Conservation (phyloP, 768 basidiomycete genomes). For the Cyathus striatus region DNA sequence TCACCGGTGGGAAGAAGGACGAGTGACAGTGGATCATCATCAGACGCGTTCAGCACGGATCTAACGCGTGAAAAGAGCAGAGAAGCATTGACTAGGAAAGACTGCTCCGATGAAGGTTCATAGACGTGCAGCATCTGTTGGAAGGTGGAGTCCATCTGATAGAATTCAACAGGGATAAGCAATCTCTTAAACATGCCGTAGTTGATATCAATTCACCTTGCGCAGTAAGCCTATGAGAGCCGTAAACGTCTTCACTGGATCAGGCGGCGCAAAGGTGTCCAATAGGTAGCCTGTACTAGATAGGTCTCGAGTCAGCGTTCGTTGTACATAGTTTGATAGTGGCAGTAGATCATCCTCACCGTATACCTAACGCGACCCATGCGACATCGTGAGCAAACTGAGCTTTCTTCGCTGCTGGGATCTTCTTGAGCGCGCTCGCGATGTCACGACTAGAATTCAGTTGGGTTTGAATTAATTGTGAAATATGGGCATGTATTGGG, state of each 20-base stretch:
- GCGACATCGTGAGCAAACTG: conserved; percentile 34
- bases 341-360: conserved; percentile 22
- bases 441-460: background rate
- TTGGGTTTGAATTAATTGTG: background rate
- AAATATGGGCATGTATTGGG: background rate
- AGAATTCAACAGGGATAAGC: conserved; percentile 1
- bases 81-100: conserved; percentile 47
- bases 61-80: conserved; percentile 12
- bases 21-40: conserved; percentile 1
- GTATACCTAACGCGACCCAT: conserved; percentile 34
- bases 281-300: conserved; percentile 46
- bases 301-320: background rate
- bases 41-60: conserved; percentile 5
- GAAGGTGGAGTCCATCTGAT: conserved; percentile 24
- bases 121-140: conserved; percentile 36
- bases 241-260: conserved; percentile 28
- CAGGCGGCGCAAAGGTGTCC: conserved; percentile 34
- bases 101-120: conserved; percentile 42
- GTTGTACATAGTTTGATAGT: background rate
- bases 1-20: background rate
- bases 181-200: no score
- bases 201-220: background rate
- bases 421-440: background rate
- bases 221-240: conserved; percentile 31
- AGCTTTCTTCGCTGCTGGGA: background rate